These are phyloP conservation scores for Neonectria faginata DNA, from an alignment of 2,329 filamentous ascomycete genomes.

Conservation along the genomic window DNA sequence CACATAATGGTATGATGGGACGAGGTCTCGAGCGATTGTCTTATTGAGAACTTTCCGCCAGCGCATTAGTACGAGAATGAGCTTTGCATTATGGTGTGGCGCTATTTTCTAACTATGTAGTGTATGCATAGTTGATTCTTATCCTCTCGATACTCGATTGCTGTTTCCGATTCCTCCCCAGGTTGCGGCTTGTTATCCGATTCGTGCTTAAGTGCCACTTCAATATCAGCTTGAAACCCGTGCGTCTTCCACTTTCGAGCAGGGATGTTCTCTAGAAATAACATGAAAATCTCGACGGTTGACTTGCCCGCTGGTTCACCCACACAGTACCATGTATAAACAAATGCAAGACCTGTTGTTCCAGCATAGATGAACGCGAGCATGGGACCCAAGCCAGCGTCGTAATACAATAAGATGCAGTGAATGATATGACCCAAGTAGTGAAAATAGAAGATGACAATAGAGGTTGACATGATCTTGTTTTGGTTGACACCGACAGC, in stretches of 20 bases:
- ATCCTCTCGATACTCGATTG: not conserved
- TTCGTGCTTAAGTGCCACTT: not conserved
- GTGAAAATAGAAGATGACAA: slow-evolving; percentile 55
- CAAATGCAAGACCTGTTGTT: slow-evolving; percentile 1
- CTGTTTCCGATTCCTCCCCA: not conserved
- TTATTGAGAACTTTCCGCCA: too few species aligned
- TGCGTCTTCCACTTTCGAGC: slow-evolving; percentile 8
- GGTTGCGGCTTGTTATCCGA: not conserved
- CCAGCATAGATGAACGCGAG: slow-evolving; percentile 7
- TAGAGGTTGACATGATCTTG: slow-evolving; percentile 57
- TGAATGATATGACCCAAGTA: slow-evolving; percentile 7
- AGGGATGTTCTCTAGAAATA: slow-evolving; percentile 7
- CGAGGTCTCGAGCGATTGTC: too few species aligned
- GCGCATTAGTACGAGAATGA: too few species aligned
- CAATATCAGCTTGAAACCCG: not conserved
- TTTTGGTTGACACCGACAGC: slow-evolving; percentile 58
- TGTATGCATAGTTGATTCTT: not conserved
- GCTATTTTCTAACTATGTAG: too few species aligned
- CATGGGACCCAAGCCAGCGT: slow-evolving; percentile 6
- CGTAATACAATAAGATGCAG: slow-evolving; percentile 14
- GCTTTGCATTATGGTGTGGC: too few species aligned
- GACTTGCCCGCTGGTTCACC: slow-evolving; percentile 2
- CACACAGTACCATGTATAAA: slow-evolving; percentile 8
- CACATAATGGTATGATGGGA: too few species aligned
- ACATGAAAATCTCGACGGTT: slow-evolving; percentile 5